Base-by-base conservation (phyloP, 768 basidiomycete species). In the Dioszegia aurantiaca region DNA sequence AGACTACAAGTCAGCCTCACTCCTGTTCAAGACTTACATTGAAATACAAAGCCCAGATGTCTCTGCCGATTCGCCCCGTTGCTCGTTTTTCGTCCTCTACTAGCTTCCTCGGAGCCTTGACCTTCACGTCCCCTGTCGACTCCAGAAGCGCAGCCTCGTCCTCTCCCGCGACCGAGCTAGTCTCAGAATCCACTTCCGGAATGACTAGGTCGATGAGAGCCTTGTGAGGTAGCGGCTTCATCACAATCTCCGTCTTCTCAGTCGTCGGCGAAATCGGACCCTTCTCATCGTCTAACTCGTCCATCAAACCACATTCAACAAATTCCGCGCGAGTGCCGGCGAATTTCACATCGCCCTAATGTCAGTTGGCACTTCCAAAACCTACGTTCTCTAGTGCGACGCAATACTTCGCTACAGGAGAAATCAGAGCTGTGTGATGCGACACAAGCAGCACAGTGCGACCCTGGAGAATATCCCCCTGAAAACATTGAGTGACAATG, bases 371-470 rank as follows among this genome's bases (percentile, higher is more conserved):
- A 6, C 28, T 26, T 17, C 23, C 52, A 28, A 14, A 5, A 57
- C 62, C 47, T 27, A 66, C 66, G 36, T 75, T 77, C 41, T 74
- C 72, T 1, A 77, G 63, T 16, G 72, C 67, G 17, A 94, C 87
- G 63, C 97, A 81, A 74, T 90, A 92, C 24, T 78, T 79, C 1
- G 93, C 90, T 28, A 84, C 87, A 0, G 88, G 84, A 2, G 85
- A 82, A 68, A 89, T 91, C 3, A 98, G 81, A 69, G 91, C 88
- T 31, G 95, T 88, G 69, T 94, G 91, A 70, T 99, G 94, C 2
- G 93, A 95, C 49, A 95, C 91, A 23, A 98, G 81, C 43, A 97
- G 81, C 47, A 94, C 79, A 0, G 93, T 95, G 45, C 92, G 82
- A 17, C 84, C 85, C n/a, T 79, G 76, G 72, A 91, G 81, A 40